Evolutionary conservation across 2,329 filamentous ascomycete genomes (phyloP).

Genomic region (Fusarium concolor): DNA sequence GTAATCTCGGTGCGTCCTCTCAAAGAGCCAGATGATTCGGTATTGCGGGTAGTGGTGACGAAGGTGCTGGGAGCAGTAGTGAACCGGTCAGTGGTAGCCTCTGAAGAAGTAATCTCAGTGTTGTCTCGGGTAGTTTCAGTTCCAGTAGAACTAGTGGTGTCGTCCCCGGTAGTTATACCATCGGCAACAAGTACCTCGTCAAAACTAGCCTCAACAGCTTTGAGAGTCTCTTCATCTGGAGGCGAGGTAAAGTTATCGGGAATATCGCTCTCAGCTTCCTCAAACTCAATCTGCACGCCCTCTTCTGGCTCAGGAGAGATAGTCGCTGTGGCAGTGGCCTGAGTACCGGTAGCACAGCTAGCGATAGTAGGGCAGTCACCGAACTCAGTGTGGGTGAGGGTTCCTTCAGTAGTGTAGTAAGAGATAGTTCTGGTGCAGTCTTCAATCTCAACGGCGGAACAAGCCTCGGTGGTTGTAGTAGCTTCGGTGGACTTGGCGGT

Average conservation of each 20-base stretch:
- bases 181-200: background rate
- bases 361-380: slow-evolving; percentile 12
- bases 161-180: background rate
- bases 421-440: slow-evolving; percentile 17
- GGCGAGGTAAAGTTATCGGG: slow-evolving; percentile 12
- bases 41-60: slow-evolving; percentile 14
- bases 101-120: background rate
- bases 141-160: background rate
- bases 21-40: background rate
- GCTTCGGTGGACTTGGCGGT: slow-evolving; percentile 10
- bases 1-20: background rate
- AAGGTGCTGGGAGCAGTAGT: slow-evolving; percentile 9
- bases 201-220: background rate
- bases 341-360: slow-evolving; percentile 19
- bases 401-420: slow-evolving; percentile 9
- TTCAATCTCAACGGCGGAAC: slow-evolving; percentile 13
- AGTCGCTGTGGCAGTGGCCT: slow-evolving; percentile 2
- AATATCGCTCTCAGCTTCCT: background rate
- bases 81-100: background rate
- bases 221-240: background rate
- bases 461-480: slow-evolving; percentile 10
- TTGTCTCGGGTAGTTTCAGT: background rate
- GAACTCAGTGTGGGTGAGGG: slow-evolving; percentile 10
- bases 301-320: slow-evolving; percentile 4
- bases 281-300: background rate